phyloP scores from a whole-genome alignment of 371 early-diverging fungal species.

The Actinomortierella ambigua region DNA sequence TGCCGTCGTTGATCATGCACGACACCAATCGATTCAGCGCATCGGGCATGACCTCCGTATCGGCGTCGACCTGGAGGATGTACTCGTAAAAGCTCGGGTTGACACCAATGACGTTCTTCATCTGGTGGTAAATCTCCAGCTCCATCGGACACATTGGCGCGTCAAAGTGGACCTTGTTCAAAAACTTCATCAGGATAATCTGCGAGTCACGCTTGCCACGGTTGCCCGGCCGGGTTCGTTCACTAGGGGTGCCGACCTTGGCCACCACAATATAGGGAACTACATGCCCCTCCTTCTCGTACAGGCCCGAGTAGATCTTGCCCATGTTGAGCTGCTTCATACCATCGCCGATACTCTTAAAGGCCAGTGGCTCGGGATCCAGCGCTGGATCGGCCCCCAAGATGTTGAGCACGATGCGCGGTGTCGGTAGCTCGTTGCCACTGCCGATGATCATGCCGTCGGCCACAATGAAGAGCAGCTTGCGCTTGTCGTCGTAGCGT shows the following conservation, averaged over 20 bases:
- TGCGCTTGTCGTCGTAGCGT: constrained; percentile 72
- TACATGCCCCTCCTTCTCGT: constrained; percentile 79
- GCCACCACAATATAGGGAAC: constrained; percentile 86
- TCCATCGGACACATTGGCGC: constrained; percentile 87
- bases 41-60: constrained; percentile 72
- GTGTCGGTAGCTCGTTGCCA: constrained; percentile 91
- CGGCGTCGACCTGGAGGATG: constrained; percentile 71
- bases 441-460: constrained; percentile 90
- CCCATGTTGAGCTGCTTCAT: constrained; percentile 87
- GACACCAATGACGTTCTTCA: constrained; percentile 87
- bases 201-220: constrained; percentile 89
- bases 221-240: constrained; percentile 81
- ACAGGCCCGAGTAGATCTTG: constrained; percentile 90
- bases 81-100: constrained; percentile 76
- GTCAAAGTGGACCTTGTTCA: constrained; percentile 76
- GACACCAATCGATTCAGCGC: constrained; percentile 73
- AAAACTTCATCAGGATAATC: constrained; percentile 81
- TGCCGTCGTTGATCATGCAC: constrained; percentile 78
- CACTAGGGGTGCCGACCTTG: constrained; percentile 79
- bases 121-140: constrained; percentile 88
- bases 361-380: constrained; percentile 86
- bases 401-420: constrained; percentile 85
- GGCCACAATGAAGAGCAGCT: constrained; percentile 79
- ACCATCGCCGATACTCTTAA: constrained; percentile 87
- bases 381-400: constrained; percentile 79